These are phyloP conservation scores for Cercophora scortea DNA, from an alignment of 495 filamentous ascomycete species.

Conservation along the genomic window DNA sequence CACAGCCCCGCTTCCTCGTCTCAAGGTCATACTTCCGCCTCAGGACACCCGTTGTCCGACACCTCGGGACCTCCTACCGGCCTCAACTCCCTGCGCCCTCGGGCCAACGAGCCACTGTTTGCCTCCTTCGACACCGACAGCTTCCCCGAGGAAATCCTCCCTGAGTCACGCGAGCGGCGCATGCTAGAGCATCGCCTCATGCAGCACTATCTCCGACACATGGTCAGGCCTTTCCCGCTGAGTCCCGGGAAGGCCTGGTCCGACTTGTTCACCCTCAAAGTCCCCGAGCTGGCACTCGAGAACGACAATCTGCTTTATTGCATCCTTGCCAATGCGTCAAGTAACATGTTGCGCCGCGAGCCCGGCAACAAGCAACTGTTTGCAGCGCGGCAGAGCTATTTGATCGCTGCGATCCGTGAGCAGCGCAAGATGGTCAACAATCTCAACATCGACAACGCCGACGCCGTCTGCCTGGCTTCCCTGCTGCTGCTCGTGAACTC, in stretches of 20 bases:
- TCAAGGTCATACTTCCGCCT: background rate
- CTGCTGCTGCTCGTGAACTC: slow-evolving; percentile 18
- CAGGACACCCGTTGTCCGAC: background rate
- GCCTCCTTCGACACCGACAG: background rate
- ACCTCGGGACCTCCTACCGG: background rate
- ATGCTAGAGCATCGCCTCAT: slow-evolving; percentile 27
- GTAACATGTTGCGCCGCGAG: slow-evolving; percentile 19
- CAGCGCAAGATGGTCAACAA: slow-evolving; percentile 25
- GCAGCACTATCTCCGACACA: slow-evolving; percentile 25
- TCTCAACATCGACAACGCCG: slow-evolving; percentile 24
- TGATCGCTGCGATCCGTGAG: slow-evolving; percentile 24
- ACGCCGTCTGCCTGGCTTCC: slow-evolving; percentile 27
- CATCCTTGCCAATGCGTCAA: slow-evolving; percentile 25
- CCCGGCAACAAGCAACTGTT: slow-evolving; percentile 13
- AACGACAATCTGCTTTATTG: slow-evolving; percentile 29
- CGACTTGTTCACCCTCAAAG: slow-evolving; percentile 1
- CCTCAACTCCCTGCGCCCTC: background rate
- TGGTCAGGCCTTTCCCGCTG: slow-evolving; percentile 10
- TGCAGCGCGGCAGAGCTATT: slow-evolving; percentile 22
- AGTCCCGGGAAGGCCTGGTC: slow-evolving; percentile 12
- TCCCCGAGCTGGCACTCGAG: slow-evolving; percentile 24
- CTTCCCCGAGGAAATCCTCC: slow-evolving; percentile 7
- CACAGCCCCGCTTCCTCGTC: no score
- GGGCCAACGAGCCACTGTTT: background rate
- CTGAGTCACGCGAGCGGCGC: slow-evolving; percentile 24